Conservation (phyloP, 1,139 yeast species). For the Blastobotrys aristatus region DNA sequence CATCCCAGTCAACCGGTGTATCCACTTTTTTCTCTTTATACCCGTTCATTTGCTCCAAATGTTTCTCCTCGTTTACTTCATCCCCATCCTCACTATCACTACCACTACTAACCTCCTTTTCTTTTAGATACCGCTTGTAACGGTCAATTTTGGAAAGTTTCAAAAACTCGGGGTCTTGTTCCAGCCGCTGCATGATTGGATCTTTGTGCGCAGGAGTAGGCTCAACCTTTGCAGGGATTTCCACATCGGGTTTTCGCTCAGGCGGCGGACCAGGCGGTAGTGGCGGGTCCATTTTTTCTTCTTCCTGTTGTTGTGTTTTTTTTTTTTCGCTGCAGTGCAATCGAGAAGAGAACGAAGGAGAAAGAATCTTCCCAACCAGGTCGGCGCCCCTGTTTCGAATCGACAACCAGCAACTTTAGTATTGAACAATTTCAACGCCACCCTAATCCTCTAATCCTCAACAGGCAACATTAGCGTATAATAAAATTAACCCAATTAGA, state of each 20-base stretch:
- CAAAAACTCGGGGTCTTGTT: slow-evolving; percentile 20
- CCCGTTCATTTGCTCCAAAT: slow-evolving; percentile 3
- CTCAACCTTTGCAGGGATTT: not conserved
- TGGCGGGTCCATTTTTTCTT: slow-evolving; percentile 12
- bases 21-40: slow-evolving; percentile 2
- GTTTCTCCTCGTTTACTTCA: not conserved
- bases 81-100: not conserved
- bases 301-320: too few relatives aligned
- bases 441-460: too few relatives aligned
- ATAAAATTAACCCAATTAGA: too few relatives aligned
- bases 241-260: slow-evolving; percentile 15
- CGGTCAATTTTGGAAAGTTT: slow-evolving; percentile 19
- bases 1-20: slow-evolving; percentile 9
- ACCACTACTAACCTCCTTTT: not conserved
- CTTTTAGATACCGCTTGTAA: slow-evolving; percentile 17
- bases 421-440: not conserved
- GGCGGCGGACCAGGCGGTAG: slow-evolving; percentile 20
- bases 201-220: slow-evolving; percentile 4
- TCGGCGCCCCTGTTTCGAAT: not conserved
- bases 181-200: slow-evolving; percentile 17
- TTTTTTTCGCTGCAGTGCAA: too few relatives aligned
- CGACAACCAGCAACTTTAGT: not conserved
- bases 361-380: too few relatives aligned
- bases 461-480: too few relatives aligned
- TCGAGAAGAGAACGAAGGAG: not conserved